Evolutionary conservation across 139 green algal species (phyloP), one percentile per base, ranked within the genome.

Genomic region (Diplosphaera chodatii): DNA sequence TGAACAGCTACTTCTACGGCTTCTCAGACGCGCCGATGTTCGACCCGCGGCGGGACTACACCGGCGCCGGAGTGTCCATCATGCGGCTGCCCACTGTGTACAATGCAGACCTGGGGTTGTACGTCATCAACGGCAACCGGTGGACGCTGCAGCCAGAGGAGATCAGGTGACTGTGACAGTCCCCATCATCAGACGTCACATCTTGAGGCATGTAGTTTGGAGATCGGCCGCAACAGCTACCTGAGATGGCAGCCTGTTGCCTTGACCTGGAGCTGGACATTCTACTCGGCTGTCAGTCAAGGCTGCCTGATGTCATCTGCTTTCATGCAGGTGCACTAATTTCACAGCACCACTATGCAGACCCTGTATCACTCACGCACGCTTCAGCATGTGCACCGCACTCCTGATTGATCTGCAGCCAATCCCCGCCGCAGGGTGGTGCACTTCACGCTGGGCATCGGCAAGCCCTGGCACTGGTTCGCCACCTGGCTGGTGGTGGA

Each of bases 401-500:
- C n/a, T n/a, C n/a, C n/a, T n/a, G n/a, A n/a, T n/a, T n/a, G n/a
- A n/a, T 48, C n/a, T n/a, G n/a, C n/a, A 10, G 41, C 23, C 64
- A 31, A 23, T 80, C 4, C 31, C 25, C 69, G 32, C 27, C 23
- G 32, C 72, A 71, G 76, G 20, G 72, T 91, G 20, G 74, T 94
- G 32, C 88, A 94, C 72, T 94, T 79, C 71, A 94, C 88, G n/a
- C 80, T 94, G 22, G 89, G 74, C 2, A 71, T 79, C 23, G 84
- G 94, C 74, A 94, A 94, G 75, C 88, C 88, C 22, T 94, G 88
- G 88, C 56, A 86, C 16, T 94, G 85, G 85, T 94, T 83, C 82
- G 78, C 70, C 25, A 63, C 37, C 28, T 94, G 83, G 82, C 64
- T 94, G 37, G 73, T 90, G 40, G n/a, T 65, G 3, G 74, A 86